Percentiles rank a stretch among this genome's conserved stretches.
Evolutionary conservation across 140 eudicot genomes (phyloP).

Genomic region (Eryngium alpinum): DNA sequence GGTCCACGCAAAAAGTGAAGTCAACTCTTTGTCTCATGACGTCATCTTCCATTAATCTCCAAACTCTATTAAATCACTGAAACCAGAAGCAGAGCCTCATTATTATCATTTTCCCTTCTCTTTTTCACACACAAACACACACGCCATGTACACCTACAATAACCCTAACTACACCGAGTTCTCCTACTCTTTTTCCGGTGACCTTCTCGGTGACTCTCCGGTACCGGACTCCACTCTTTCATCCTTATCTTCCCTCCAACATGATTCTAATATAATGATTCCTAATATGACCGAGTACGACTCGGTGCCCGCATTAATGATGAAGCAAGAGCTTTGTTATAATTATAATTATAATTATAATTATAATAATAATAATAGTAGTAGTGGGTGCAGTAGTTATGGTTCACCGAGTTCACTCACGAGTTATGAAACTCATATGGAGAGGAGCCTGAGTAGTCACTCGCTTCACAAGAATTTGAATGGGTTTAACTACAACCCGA

Average conservation of each 20-base stretch:
- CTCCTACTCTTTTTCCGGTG: conserved; percentile 20
- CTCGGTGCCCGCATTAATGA: conserved; percentile 16
- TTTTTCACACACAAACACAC: conserved; percentile 5
- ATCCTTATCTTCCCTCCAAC: conserved; percentile 11
- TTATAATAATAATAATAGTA: conserved; percentile 12
- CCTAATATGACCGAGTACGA: conserved; percentile 24
- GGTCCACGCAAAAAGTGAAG: conserved; percentile 20
- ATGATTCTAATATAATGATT: conserved; percentile 13
- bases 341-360: conserved; percentile 10
- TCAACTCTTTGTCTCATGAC: conserved; percentile 41
- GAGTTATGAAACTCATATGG: conserved; percentile 19
- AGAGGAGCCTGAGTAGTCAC: conserved; percentile 30
- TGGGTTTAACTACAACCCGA: conserved; percentile 19
- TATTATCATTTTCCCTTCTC: not conserved
- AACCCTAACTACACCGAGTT: conserved; percentile 7
- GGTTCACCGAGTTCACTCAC: conserved; percentile 23
- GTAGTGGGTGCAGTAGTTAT: conserved; percentile 39
- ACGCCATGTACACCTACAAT: conserved; percentile 52
- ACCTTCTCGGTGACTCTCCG: conserved; percentile 15
- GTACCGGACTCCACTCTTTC: not conserved
- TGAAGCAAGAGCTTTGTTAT: conserved; percentile 25
- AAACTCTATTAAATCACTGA: conserved; percentile 21
- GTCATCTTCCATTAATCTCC: conserved; percentile 35
- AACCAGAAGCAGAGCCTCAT: conserved; percentile 15
- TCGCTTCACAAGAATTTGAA: conserved; percentile 27